Evolutionary conservation across 106 monocot genomes (phyloP), one percentile per base, ranked within the genome.

Genomic region (Acorus calamus): DNA sequence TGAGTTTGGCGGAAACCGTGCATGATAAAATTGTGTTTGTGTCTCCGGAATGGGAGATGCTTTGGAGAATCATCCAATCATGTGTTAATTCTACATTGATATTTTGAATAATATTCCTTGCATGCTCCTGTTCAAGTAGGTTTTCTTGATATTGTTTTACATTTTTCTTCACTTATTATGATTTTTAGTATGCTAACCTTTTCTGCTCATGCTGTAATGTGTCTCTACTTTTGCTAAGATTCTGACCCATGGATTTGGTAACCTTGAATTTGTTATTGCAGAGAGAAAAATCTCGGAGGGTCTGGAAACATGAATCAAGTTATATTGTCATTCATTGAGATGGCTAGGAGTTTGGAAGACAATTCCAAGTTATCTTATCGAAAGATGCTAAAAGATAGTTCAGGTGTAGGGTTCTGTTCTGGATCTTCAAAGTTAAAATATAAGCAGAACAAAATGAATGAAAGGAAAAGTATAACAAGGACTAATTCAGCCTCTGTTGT

Each of bases 301-400:
- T 49, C 69, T 46, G 81, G 76, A 62, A 88, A 99, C 44, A 81
- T 86, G 77, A 86, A 81, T 51, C 82, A 84, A 63, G 77, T 83
- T 43, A 72, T 92, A 43, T 55, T 81, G 56, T 72, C 75, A 46
- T 88, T 99, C 64, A 80, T 86, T 61, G 85, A 83, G 61, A 71
- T 99, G 64, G 85, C 80, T 12, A 85, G 81, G 68, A 75, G 66
- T 47, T 75, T 99, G 72, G 80, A 75, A 11, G 81, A 77, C 57
- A 85, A 78, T 56, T 79, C 85, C 41, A 75, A 70, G 61, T 69
- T 68, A 46, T 70, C 72, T 65, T 62, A 68, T 72, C 75, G 66
- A 67, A 84, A 68, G 60, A 42, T 66, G 45, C 14, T 67, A 5
- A 80, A 75, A 59, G 89, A 82, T 63, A 62, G 69, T 47, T 72